Conservation (phyloP, 257 asterid genomes). For the Penstemon barbatus region DNA sequence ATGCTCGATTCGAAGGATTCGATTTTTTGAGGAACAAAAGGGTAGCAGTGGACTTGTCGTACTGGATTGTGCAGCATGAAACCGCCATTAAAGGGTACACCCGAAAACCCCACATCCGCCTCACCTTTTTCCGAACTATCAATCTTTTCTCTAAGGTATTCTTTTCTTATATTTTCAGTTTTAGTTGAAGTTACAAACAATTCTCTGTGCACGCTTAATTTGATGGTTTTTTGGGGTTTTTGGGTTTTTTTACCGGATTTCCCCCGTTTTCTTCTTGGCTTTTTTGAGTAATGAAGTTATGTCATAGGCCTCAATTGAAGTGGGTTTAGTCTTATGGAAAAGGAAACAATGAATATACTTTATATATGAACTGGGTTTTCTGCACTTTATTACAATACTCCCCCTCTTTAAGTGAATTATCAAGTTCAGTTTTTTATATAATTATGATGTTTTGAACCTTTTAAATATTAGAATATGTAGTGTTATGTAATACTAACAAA, state of each 20-base stretch:
- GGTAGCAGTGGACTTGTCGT: conserved; percentile 93
- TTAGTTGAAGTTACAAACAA: conserved; percentile 22
- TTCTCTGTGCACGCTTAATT: conserved; percentile 23
- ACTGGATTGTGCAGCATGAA: conserved; percentile 92
- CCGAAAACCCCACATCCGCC: conserved; percentile 75
- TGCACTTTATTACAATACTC: not conserved
- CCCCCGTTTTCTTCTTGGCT: not conserved
- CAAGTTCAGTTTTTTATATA: no score
- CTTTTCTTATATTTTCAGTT: not conserved
- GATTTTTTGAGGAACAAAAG: conserved; percentile 92
- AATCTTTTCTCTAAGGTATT: conserved; percentile 84
- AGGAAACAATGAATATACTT: not conserved
- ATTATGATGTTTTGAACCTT: no score
- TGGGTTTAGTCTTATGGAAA: conserved; percentile 22
- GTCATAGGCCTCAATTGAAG: conserved; percentile 8
- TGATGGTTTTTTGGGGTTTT: not conserved
- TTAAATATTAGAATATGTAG: no score
- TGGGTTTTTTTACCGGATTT: not conserved
- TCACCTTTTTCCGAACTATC: conserved; percentile 77
- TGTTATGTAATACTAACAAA: no score
- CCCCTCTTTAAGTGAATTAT: not conserved
- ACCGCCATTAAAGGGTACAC: conserved; percentile 75
- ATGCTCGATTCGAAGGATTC: conserved; percentile 64
- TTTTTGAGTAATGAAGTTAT: not conserved
- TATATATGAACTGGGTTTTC: conserved; percentile 10